These are phyloP conservation scores for Scheffersomyces segobiensis DNA, from an alignment of 1,139 yeast genomes.

Conservation along the genomic window DNA sequence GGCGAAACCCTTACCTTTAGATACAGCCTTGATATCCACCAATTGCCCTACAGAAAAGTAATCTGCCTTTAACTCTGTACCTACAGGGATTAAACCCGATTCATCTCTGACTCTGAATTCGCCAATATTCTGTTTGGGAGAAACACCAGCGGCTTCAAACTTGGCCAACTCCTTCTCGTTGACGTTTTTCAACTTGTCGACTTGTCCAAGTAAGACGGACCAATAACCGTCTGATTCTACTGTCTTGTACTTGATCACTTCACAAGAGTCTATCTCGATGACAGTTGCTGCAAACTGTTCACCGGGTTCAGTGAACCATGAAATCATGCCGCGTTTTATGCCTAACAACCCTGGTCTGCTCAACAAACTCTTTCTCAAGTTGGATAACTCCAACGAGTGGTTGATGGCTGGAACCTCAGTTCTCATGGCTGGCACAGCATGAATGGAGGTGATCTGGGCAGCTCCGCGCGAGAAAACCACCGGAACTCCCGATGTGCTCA, in stretches of 20 bases:
- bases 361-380: slow-evolving; percentile 66
- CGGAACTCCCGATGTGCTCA: slow-evolving; percentile 7
- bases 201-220: slow-evolving; percentile 89
- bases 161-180: slow-evolving; percentile 72
- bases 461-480: slow-evolving; percentile 28
- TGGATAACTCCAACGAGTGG: slow-evolving; percentile 59
- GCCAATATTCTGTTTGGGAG: slow-evolving; percentile 73
- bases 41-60: slow-evolving; percentile 81
- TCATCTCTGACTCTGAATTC: slow-evolving; percentile 79
- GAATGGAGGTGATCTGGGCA: slow-evolving; percentile 57
- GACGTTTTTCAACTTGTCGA: slow-evolving; percentile 66
- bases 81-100: slow-evolving; percentile 69
- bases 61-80: slow-evolving; percentile 78
- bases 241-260: slow-evolving; percentile 76
- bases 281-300: slow-evolving; percentile 77
- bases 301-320: slow-evolving; percentile 75
- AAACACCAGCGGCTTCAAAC: slow-evolving; percentile 75
- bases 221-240: slow-evolving; percentile 70
- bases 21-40: slow-evolving; percentile 74
- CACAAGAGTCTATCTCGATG: slow-evolving; percentile 83
- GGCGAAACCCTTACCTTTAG: slow-evolving; percentile 96
- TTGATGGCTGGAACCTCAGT: slow-evolving; percentile 45
- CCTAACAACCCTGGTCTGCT: slow-evolving; percentile 84
- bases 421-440: slow-evolving; percentile 50
- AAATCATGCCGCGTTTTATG: slow-evolving; percentile 85